phyloP scores from a whole-genome alignment of 352 stramenopile genomes.

The Phytophthora tubulina region DNA sequence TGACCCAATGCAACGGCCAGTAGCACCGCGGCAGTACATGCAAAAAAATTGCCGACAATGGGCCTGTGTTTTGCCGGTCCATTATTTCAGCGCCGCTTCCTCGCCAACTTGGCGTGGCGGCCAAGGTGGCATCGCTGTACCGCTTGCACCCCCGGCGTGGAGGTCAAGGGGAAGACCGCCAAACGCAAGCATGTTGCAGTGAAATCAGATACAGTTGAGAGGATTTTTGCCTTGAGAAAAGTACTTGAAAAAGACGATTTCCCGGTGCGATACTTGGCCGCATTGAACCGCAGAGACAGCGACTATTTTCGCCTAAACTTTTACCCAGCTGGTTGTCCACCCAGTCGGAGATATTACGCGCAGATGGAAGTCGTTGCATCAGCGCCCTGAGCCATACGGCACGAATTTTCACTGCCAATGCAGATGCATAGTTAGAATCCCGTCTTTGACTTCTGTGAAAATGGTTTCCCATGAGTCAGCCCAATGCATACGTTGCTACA shows the following conservation, averaged over 20 bases:
- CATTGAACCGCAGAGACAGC: not conserved
- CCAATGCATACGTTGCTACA: not conserved
- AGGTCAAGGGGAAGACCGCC: conserved; percentile 13
- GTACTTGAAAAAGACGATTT: conserved; percentile 10
- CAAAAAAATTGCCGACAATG: conserved; percentile 22
- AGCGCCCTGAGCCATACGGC: not conserved
- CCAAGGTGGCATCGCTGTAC: conserved; percentile 24
- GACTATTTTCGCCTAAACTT: not conserved
- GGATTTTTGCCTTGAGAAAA: conserved; percentile 31
- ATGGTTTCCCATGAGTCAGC: too few species aligned
- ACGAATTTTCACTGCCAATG: conserved; percentile 2
- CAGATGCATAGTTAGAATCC: not conserved
- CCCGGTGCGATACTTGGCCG: conserved; percentile 23
- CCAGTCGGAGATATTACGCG: not conserved
- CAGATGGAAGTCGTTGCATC: not conserved
- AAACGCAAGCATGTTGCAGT: conserved; percentile 13
- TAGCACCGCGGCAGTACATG: not conserved
- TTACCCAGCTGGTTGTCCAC: not conserved
- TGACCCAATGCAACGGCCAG: conserved; percentile 18
- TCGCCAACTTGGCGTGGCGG: not conserved
- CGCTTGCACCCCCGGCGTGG: conserved; percentile 24
- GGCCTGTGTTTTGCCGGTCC: not conserved
- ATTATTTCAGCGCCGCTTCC: conserved; percentile 24
- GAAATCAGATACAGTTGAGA: conserved; percentile 21
- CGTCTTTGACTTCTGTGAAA: too few species aligned